phyloP scores from a whole-genome alignment of 257 asterid genomes.

The Solanum infundibuliforme region DNA sequence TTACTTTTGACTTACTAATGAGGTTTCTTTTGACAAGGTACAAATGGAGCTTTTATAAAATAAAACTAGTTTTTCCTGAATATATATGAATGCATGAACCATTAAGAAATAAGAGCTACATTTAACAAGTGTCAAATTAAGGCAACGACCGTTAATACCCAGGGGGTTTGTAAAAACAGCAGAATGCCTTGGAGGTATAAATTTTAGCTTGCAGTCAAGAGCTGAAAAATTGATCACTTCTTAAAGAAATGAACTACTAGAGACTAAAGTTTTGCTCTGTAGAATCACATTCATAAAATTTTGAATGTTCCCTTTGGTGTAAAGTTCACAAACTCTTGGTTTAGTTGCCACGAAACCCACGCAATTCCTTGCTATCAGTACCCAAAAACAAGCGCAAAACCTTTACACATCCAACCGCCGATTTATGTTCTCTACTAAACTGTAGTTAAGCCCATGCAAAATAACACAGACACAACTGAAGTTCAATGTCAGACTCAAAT shows the following conservation, averaged over 20 bases:
- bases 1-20: not conserved
- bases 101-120: not conserved
- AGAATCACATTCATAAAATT: not conserved
- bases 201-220: not conserved
- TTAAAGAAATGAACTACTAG: not conserved
- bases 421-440: not conserved
- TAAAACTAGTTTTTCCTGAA: not conserved
- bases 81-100: not conserved
- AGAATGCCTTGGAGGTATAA: not conserved
- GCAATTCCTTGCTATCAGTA: not conserved
- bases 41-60: not conserved
- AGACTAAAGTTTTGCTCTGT: not conserved
- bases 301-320: not conserved
- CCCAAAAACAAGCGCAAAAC: not conserved
- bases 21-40: not conserved
- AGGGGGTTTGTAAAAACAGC: not conserved
- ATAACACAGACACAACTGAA: not conserved
- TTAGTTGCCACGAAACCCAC: not conserved
- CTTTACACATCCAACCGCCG: not conserved
- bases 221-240: not conserved
- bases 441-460: not conserved
- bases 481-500: not conserved
- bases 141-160: not conserved
- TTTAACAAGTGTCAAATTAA: not conserved
- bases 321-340: not conserved